A percentile compares a stretch with the other conserved stretches of the same genome.
These are phyloP conservation scores for Catunica adiposa DNA, from an alignment of 2,329 filamentous ascomycete species.

Conservation along the genomic window DNA sequence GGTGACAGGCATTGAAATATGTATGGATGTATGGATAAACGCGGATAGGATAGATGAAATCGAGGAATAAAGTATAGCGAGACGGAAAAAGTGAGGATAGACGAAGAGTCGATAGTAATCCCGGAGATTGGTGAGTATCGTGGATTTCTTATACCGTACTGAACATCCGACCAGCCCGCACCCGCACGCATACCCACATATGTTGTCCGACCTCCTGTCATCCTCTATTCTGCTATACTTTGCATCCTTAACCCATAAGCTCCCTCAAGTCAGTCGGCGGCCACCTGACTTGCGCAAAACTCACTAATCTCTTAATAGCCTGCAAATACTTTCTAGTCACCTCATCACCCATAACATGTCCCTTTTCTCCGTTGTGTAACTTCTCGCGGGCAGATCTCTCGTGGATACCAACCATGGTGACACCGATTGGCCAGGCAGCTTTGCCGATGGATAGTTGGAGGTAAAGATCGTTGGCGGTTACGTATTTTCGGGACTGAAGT, in stretches of 20 bases:
- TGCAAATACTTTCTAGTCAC: slow-evolving; percentile 89
- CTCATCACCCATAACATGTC: slow-evolving; percentile 95
- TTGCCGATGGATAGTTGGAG: slow-evolving; percentile 85
- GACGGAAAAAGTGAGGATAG: no score
- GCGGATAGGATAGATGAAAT: no score
- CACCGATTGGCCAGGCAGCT: slow-evolving; percentile 95
- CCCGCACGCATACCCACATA: no score
- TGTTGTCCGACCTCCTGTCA: no score
- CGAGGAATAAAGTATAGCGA: no score
- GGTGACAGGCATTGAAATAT: no score
- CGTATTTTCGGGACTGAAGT: slow-evolving; percentile 79
- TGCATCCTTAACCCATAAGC: slow-evolving; percentile 74
- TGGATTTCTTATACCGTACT: no score
- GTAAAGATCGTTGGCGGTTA: slow-evolving; percentile 93
- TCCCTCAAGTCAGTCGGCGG: slow-evolving; percentile 83
- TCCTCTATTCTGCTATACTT: no score
- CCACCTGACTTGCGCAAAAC: slow-evolving; percentile 93
- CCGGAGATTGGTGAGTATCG: no score
- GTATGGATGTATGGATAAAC: no score
- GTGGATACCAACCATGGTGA: slow-evolving; percentile 99
- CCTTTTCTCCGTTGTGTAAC: slow-evolving; percentile 70
- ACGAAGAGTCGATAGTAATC: no score
- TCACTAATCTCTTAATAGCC: slow-evolving; percentile 92
- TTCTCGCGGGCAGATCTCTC: slow-evolving; percentile 92
- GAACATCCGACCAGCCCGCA: no score